Percentiles rank a stretch among this genome's conserved stretches.
phyloP scores from a whole-genome alignment of 1,139 yeast species.

The Candida anutae region DNA sequence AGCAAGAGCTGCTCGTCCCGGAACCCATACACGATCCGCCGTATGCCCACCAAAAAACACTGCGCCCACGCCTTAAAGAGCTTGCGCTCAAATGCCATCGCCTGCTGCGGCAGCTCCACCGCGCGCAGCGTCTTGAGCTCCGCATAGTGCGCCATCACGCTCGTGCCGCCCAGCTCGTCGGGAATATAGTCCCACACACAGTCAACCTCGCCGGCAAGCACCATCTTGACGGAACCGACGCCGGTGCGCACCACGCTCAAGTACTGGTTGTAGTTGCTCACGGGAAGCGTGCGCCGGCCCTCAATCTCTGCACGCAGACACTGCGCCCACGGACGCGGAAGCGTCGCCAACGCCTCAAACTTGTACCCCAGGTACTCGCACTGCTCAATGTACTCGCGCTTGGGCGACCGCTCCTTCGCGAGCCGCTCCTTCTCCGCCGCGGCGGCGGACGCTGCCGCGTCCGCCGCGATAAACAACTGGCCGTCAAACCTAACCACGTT shows the following conservation, averaged over 20 bases:
- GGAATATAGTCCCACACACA: constrained; percentile 80
- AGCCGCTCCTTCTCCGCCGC: constrained; percentile 43
- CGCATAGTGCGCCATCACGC: constrained; percentile 64
- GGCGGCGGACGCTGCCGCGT: constrained; percentile 33
- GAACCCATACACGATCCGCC: constrained; percentile 75
- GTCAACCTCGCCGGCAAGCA: constrained; percentile 88
- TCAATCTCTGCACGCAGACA: constrained; percentile 62
- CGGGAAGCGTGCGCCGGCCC: constrained; percentile 47
- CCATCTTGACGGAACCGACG: constrained; percentile 59
- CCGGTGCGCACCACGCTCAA: constrained; percentile 77
- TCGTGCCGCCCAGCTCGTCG: constrained; percentile 19
- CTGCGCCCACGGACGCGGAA: constrained; percentile 70
- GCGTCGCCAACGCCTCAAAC: constrained; percentile 73
- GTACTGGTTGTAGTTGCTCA: constrained; percentile 69
- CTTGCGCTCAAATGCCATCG: constrained; percentile 61
- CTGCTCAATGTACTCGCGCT: constrained; percentile 19
- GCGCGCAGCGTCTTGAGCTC: constrained; percentile 72
- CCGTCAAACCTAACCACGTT: constrained; percentile 67
- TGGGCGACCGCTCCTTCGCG: constrained; percentile 12
- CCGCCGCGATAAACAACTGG: constrained; percentile 72
- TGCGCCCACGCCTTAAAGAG: constrained; percentile 87
- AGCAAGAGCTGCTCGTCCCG: constrained; percentile 65
- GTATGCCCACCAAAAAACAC: constrained; percentile 79
- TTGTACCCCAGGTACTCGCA: constrained; percentile 70
- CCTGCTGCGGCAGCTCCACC: constrained; percentile 45